These are phyloP conservation scores for Jackrogersella multiformis DNA, from an alignment of 495 filamentous ascomycete species.

Conservation along the genomic window DNA sequence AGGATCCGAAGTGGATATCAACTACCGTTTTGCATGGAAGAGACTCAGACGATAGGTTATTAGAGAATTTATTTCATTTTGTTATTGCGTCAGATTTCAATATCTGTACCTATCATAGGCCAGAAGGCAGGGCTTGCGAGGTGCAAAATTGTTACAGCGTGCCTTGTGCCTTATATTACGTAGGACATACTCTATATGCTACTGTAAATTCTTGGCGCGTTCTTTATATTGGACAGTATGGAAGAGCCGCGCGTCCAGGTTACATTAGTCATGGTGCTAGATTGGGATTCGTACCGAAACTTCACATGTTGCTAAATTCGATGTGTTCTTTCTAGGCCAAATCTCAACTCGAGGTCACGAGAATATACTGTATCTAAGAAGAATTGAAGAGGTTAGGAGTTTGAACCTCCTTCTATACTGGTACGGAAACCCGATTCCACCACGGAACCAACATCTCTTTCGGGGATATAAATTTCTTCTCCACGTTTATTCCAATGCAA, in stretches of 20 bases:
- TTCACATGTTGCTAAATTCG: slow-evolving; percentile 9
- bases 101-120: slow-evolving; percentile 26
- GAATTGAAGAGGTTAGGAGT: slow-evolving; percentile 1
- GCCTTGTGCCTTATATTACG: slow-evolving; percentile 21
- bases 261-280: slow-evolving; percentile 28
- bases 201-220: slow-evolving; percentile 36
- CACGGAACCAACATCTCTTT: neutral
- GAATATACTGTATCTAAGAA: neutral
- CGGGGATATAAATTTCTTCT: neutral
- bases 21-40: slow-evolving; percentile 28
- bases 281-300: slow-evolving; percentile 17
- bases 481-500: neutral
- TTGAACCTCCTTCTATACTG: neutral
- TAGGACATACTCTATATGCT: slow-evolving; percentile 19
- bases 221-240: slow-evolving; percentile 25
- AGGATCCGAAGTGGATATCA: slow-evolving; percentile 25
- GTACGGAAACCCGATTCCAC: neutral
- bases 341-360: neutral
- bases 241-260: slow-evolving; percentile 39
- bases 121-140: neutral
- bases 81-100: slow-evolving; percentile 3
- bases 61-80: neutral
- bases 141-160: slow-evolving; percentile 15
- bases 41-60: neutral
- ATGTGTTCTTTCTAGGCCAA: neutral